Evolutionary conservation across 352 stramenopile species (phyloP), one percentile per base, ranked within the genome.

Genomic region (Elongisporangium undulatum): DNA sequence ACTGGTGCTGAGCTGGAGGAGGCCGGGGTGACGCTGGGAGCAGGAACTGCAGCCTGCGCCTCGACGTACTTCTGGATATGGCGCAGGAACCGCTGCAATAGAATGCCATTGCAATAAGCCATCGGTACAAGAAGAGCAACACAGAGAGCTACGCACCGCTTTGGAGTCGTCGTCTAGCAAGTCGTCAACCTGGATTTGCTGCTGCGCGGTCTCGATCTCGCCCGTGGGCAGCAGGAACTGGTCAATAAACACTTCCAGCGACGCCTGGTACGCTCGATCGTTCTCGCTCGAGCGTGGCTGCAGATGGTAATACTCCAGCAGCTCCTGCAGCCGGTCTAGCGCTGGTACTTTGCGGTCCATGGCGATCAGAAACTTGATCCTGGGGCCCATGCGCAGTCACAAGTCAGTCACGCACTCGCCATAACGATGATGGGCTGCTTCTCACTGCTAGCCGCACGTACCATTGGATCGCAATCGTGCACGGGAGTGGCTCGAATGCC

Each of bases 311-410:
- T 51, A 68, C 38, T 54, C 26, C 17, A 79, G 55, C 8, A 74
- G 34, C 16, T 74, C 64, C 49, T 63, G 53, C 17, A 85, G 51
- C 12, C 57, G 38, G n/a, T 78, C 59, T 22, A 67, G 55, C 0
- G 78, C 81, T 19, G 66, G 49, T 2, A 59, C 34, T 58, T 55
- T 57, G 20, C 61, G 76, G 38, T 82, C 74, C 81, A 90, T 90
- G 16, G 75, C 78, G 3, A 87, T 53, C 12, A 90, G 59, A 57
- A 90, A 89, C 29, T 85, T 83, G 58, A 80, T 77, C 73, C 73
- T 82, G 26, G 8, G 13, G 20, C 29, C n/a, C 29, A 3, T 54
- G 0, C 23, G 12, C 52, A 16, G 38, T 2, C 21, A 51, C 20
- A 17, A 56, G 51, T 34, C 34, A 56, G 51, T 34, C 34, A 56